Percentiles rank a stretch among this genome's conserved stretches.
phyloP scores from a whole-genome alignment of 441 rosid genomes.

The Dalechampia spathulata region DNA sequence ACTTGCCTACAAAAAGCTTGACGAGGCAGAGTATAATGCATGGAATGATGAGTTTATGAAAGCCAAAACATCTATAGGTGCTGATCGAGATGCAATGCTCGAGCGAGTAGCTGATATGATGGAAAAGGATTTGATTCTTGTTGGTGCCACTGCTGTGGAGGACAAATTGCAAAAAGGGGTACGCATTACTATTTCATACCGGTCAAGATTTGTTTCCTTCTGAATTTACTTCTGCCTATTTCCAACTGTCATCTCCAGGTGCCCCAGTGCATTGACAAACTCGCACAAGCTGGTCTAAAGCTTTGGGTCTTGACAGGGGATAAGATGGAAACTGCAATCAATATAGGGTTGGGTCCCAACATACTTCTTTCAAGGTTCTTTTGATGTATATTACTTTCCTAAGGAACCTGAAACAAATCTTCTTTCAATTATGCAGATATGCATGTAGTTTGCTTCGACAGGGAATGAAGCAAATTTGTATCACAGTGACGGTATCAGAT shows the following conservation, averaged over 20 bases:
- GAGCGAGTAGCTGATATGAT: conserved; percentile 78
- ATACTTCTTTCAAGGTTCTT: conserved; percentile 9
- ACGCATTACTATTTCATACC: conserved; percentile 7
- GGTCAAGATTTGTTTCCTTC: conserved; percentile 6
- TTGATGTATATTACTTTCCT: conserved; percentile 2
- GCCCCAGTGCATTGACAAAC: conserved; percentile 97
- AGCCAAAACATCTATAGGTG: conserved; percentile 74
- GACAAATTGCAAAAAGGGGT: conserved; percentile 98
- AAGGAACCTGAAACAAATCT: conserved; percentile 11
- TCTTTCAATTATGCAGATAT: conserved; percentile 46
- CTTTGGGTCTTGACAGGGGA: conserved; percentile 97
- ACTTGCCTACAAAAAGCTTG: conserved; percentile 73
- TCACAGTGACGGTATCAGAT: conserved; percentile 47
- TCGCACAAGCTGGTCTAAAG: conserved; percentile 98
- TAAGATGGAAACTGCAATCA: conserved; percentile 99
- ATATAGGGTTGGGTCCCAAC: conserved; percentile 67
- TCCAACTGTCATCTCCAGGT: conserved; percentile 45
- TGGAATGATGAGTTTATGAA: conserved; percentile 82
- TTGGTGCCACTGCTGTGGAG: conserved; percentile 98
- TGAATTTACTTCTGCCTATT: conserved; percentile 17
- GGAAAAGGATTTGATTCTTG: conserved; percentile 82
- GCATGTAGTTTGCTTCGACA: conserved; percentile 89
- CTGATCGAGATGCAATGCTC: conserved; percentile 71
- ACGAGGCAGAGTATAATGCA: conserved; percentile 61
- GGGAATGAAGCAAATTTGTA: conserved; percentile 85